These are phyloP conservation scores for Trichoderma sp. DNA, from an alignment of 2,329 filamentous ascomycete genomes.

Conservation along the genomic window DNA sequence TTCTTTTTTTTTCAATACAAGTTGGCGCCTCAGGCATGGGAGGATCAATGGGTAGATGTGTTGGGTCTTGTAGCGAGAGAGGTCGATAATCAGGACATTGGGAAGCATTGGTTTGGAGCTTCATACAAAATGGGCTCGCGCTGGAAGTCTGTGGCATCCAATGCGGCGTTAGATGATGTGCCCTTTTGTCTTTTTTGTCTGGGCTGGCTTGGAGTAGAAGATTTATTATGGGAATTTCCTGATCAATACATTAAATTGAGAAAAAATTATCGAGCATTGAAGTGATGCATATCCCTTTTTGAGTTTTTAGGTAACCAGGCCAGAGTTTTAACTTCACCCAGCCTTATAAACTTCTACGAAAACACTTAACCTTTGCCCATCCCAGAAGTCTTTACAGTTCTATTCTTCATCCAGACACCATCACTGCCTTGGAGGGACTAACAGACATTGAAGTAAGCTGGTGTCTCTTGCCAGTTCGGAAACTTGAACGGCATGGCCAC, in stretches of 20 bases:
- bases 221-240: background rate
- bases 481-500: background rate
- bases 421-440: background rate
- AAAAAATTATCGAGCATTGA: background rate
- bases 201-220: background rate
- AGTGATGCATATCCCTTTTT: background rate
- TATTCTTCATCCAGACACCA: background rate
- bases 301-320: background rate
- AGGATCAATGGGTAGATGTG: constrained; percentile 1
- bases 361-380: background rate
- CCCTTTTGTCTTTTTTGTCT: background rate
- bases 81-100: background rate
- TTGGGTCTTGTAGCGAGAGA: background rate
- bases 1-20: background rate
- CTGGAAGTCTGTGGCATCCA: background rate
- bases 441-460: background rate
- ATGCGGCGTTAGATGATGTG: background rate
- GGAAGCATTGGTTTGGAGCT: background rate
- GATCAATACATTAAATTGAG: background rate
- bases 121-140: background rate
- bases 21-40: background rate
- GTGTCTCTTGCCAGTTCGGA: background rate
- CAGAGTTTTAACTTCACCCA: background rate
- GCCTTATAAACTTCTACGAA: background rate
- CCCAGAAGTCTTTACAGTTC: background rate